A percentile compares a stretch with the other conserved stretches of the same genome.
These are phyloP conservation scores for Podospora pseudopauciseta DNA, from an alignment of 495 filamentous ascomycete genomes.

Conservation along the genomic window DNA sequence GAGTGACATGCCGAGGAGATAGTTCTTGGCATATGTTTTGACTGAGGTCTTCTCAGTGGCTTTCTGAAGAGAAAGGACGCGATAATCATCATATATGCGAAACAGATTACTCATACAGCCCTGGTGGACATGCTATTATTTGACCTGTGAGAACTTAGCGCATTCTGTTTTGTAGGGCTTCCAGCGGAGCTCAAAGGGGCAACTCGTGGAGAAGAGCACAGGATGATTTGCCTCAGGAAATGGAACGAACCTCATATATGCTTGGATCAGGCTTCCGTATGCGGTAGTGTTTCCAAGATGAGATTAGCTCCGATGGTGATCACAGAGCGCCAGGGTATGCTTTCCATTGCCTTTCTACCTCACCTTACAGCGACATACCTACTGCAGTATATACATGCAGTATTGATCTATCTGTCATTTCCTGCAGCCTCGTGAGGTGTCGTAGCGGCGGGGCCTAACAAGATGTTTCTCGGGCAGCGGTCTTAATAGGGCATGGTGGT, in stretches of 20 bases:
- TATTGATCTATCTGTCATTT: neutral
- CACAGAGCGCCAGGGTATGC: neutral
- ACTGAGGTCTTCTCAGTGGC: neutral
- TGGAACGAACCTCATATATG: neutral
- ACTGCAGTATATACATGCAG: neutral
- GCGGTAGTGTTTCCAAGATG: slow-evolving; percentile 18
- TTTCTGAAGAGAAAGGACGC: neutral
- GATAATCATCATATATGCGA: neutral
- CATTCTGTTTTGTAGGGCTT: neutral
- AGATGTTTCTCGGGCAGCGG: neutral
- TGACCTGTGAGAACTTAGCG: neutral
- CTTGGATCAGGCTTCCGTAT: slow-evolving; percentile 3
- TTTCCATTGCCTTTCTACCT: neutral
- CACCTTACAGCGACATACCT: neutral
- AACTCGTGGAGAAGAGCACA: neutral
- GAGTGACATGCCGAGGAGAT: neutral
- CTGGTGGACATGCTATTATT: neutral
- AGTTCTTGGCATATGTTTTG: neutral
- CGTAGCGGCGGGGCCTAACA: neutral
- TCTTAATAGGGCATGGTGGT: neutral
- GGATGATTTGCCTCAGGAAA: slow-evolving; percentile 6
- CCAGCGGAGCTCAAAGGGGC: slow-evolving; percentile 4
- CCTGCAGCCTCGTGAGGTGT: neutral
- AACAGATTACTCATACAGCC: slow-evolving; percentile 9
- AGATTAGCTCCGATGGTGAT: slow-evolving; percentile 5